Base-by-base conservation (phyloP, 192 early-diverging fungal species). In the Linnemannia elongata region DNA sequence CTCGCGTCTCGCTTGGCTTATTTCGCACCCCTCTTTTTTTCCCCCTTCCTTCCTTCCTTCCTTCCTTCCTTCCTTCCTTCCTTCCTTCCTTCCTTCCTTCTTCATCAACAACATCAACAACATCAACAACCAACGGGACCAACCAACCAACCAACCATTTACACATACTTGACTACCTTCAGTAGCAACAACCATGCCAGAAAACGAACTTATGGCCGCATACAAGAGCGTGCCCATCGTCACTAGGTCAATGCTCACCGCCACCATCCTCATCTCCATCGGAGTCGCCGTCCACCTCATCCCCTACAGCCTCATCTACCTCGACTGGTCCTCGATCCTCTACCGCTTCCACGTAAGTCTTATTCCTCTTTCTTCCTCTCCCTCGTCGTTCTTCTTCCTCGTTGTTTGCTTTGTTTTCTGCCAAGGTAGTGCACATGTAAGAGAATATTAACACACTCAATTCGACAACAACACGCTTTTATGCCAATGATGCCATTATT, bases 211-310 rank as follows among this genome's bases (percentile, higher is more conserved):
- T 18, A 44, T 87, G 33, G 88, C 88, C 49, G 94, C 90, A 77
- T 93, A 91, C 81, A 72, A 77, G 47, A 82, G 85, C 73, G 85
- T 96, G 35, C 95, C 95, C 22, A 82, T 88, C 27, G 89, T 95
- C 44, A 96, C 95, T 42, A 85, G 92, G 45, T 47, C 83, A 10
- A 78, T 96, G 39, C 85, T 95, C 44, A 90, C 91, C 1, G 77
- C 88, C 2, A 90, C 90, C 17, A 71, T 93, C 24, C 88, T 79
- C 39, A 47, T 92, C n/a, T 89, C 93, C 10, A 27, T 94, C 30
- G 85, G 76, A 4, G 76, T 86, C 6, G 75, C 88, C 22, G n/a
- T 94, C 33, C 80, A 88, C 12, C 8, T 93, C 20, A 52, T 92
- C 38, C 22, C 72, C 36, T 85, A 78, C 24, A 69, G 82, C 72